Evolutionary conservation across 176 grass and related monocot species (phyloP), one percentile per base, ranked within the genome.

Genomic region (Avena eriantha): DNA sequence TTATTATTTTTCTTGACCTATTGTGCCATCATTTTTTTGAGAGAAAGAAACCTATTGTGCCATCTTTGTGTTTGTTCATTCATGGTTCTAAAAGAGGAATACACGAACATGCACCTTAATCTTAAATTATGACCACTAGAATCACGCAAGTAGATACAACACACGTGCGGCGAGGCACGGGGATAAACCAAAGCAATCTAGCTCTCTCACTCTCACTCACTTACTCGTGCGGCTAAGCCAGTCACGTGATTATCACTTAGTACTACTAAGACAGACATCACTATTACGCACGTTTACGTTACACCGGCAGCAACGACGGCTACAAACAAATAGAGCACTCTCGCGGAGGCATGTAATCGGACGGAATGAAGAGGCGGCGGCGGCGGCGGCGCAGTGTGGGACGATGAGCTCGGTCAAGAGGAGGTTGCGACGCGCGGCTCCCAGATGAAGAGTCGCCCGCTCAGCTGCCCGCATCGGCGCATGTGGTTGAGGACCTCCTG

Each of bases 351-450:
- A 57, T 89, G 7, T 60, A 76, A 59, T 68, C 16, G 67, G 47
- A 17, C 53, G 79, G 85, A 74, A 36, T 14, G 45, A 13, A 34
- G 69, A 56, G 80, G 50, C 21, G 73, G 33, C 7, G 35, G 22
- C 26, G 84, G 22, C 54, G 53, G 19, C 34, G 23, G 80, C 15
- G 58, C 59, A 19, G 45, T 80, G 45, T 7, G 69, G 17, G 41
- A 50, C 29, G 19, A 24, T 48, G 8, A 23, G 26, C 55, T 91
- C 86, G 19, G 46, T 91, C 90, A 91, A 4, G 90, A 85, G 39
- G 94, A 96, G 46, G 92, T 96, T 73, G 92, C 89, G 83, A 99
- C 87, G 85, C 89, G 91, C 54, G 90, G 83, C 80, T 99, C 97
- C 88, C 83, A 87, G 21, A 99, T 84, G 85, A 99, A 99, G 63